Base-by-base conservation (phyloP, 495 filamentous ascomycete genomes). In the Lasiosphaeris hirsuta region DNA sequence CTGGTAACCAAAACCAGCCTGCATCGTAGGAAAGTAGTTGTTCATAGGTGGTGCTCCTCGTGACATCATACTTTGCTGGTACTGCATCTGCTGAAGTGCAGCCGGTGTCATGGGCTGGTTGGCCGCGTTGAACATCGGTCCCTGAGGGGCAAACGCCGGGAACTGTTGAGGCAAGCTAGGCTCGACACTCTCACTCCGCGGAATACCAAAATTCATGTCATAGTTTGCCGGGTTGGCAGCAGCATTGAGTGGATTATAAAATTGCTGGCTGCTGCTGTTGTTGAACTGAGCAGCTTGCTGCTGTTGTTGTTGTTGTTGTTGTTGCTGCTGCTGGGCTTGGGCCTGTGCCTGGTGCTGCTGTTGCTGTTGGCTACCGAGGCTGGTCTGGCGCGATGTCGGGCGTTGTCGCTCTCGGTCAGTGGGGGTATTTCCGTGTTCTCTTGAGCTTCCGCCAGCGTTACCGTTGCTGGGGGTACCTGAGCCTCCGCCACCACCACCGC, bases 151-250 rank as follows among this genome's bases (percentile, higher is more conserved):
- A 60, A 79, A 84, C 10, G 73, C 59, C 2, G 79, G 73, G 65
- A 81, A 86, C 9, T 78, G 72, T 18, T 77, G 70, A 8, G 79
- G 70, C 58, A 82, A 67, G 47, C 75, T 75, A 7, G 81, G 74
- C 44, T 86, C 85, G 52, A 82, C 75, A 65, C 77, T 82, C 38
- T 81, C 78, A 36, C 75, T 80, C 43, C 84, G 76, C 54, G 84
- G 77, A 30, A 82, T 74, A 43, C 72, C 70, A 54, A 73, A 78
- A 43, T 73, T 72, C 68, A 81, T 69, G 35, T 80, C 76, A 59
- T 72, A 80, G 56, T 61, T 72, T n/a, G 69, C 52, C 30, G 60
- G 52, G 35, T 47, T 55, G 19, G 62, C 54, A 43, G 65, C 60
- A 36, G 67, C 60, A 48, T 70, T 73, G 18, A 77, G 61, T 0